Evolutionary conservation across 768 basidiomycete genomes (phyloP).

Genomic region (Gymnopilus junonius): DNA sequence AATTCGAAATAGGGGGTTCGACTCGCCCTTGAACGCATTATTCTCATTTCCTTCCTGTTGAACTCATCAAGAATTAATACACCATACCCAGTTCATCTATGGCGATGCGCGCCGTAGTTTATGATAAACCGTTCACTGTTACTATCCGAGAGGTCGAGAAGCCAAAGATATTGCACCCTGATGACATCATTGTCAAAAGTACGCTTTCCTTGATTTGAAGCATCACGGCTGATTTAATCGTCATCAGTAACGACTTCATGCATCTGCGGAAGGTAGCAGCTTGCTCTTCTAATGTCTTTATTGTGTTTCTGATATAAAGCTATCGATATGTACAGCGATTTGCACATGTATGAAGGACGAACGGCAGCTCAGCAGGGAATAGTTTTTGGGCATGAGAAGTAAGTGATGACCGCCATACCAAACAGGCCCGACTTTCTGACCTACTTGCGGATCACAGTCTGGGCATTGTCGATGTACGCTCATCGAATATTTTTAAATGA

Average conservation of each 20-base stretch:
- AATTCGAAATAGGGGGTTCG: neutral
- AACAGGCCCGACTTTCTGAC: neutral
- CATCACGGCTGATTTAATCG: neutral
- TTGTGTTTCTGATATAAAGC: neutral
- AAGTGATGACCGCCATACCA: neutral
- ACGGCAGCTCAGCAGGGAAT: slow-evolving; percentile 53
- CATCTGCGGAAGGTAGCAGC: slow-evolving; percentile 50
- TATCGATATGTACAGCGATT: slow-evolving; percentile 40
- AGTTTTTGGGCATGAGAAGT: slow-evolving; percentile 62
- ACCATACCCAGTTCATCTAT: neutral
- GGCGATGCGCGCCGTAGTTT: slow-evolving; percentile 58
- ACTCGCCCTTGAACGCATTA: neutral
- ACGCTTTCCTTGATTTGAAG: neutral
- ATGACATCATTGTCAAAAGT: slow-evolving; percentile 58
- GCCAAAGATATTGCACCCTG: slow-evolving; percentile 53
- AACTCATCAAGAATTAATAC: neutral
- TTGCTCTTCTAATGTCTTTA: neutral
- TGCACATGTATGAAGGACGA: slow-evolving; percentile 63
- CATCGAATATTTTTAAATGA: neutral
- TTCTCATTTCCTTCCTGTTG: neutral
- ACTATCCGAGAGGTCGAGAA: slow-evolving; percentile 49
- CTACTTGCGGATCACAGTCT: slow-evolving; percentile 33
- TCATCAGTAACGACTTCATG: slow-evolving; percentile 50
- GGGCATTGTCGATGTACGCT: slow-evolving; percentile 52
- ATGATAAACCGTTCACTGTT: slow-evolving; percentile 53